Evolutionary conservation across 2,329 filamentous ascomycete species (phyloP).

Genomic region (Penicillium sp.): DNA sequence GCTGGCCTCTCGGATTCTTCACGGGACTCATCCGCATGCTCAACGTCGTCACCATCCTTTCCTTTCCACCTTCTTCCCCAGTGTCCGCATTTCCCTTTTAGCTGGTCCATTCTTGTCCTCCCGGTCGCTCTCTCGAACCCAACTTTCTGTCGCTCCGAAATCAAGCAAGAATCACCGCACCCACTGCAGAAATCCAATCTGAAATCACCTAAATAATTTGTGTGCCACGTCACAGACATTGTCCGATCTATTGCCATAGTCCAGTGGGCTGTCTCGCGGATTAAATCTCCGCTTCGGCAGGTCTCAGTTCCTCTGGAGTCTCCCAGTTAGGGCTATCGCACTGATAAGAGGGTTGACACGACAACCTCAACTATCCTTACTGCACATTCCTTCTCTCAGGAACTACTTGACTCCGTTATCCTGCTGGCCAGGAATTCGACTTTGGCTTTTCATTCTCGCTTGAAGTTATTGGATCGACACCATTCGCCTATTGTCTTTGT

Average conservation of each 20-base stretch:
- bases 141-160: neutral
- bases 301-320: constrained; percentile 20
- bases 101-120: constrained; percentile 14
- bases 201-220: constrained; percentile 3
- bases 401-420: constrained; percentile 23
- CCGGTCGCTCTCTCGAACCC: constrained; percentile 10
- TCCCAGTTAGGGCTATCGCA: constrained; percentile 31
- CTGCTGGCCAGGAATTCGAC: constrained; percentile 35
- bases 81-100: constrained; percentile 15
- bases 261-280: constrained; percentile 25
- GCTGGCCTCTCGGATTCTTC: constrained; percentile 31
- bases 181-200: neutral
- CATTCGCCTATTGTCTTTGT: neutral
- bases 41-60: constrained; percentile 24
- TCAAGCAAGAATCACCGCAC: neutral
- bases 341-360: constrained; percentile 38
- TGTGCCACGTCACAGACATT: constrained; percentile 1
- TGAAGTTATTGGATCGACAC: neutral
- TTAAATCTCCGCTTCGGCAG: constrained; percentile 26
- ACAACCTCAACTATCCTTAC: constrained; percentile 40
- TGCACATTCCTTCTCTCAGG: constrained; percentile 32
- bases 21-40: constrained; percentile 38
- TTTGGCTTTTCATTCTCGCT: constrained; percentile 2
- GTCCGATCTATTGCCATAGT: constrained; percentile 21
- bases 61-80: constrained; percentile 4